phyloP scores from a whole-genome alignment of 371 early-diverging fungal genomes.

The Lichtheimia ornata region DNA sequence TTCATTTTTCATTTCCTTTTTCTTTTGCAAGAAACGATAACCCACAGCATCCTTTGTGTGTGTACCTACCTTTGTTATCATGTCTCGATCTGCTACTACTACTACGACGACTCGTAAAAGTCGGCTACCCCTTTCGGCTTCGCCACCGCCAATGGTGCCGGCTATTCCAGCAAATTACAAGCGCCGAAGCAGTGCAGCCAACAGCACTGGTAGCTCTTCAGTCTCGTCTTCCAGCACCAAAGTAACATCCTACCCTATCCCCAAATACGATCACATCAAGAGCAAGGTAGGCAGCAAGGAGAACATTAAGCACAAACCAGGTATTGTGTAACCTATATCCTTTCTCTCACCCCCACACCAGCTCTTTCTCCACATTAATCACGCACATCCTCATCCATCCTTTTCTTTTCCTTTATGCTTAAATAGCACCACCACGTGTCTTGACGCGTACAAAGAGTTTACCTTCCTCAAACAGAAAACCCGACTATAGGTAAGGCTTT shows the following conservation, averaged over 20 bases:
- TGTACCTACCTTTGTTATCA: background rate
- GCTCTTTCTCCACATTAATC: background rate
- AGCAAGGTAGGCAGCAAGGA: constrained; percentile 24
- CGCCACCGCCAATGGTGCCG: background rate
- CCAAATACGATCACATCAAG: constrained; percentile 12
- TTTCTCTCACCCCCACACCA: background rate
- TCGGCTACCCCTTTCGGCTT: background rate
- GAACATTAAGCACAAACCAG: constrained; percentile 20
- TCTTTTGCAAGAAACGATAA: background rate
- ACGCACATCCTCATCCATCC: background rate
- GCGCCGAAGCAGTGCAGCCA: constrained; percentile 3
- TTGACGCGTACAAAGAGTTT: constrained; percentile 5
- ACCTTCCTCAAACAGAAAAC: constrained; percentile 1
- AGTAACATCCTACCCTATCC: constrained; percentile 6
- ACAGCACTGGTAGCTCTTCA: background rate
- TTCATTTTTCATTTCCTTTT: background rate
- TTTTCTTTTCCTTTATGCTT: background rate
- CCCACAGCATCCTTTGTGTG: background rate
- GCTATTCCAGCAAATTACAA: constrained; percentile 3
- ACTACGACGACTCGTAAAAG: background rate
- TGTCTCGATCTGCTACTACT: background rate
- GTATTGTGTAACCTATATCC: constrained; percentile 1
- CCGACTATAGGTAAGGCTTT: constrained; percentile 11
- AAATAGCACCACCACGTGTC: constrained; percentile 2
- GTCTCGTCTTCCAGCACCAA: background rate